Evolutionary conservation across 2,329 filamentous ascomycete species (phyloP).

Genomic region (Neocatenulostroma microsporum): DNA sequence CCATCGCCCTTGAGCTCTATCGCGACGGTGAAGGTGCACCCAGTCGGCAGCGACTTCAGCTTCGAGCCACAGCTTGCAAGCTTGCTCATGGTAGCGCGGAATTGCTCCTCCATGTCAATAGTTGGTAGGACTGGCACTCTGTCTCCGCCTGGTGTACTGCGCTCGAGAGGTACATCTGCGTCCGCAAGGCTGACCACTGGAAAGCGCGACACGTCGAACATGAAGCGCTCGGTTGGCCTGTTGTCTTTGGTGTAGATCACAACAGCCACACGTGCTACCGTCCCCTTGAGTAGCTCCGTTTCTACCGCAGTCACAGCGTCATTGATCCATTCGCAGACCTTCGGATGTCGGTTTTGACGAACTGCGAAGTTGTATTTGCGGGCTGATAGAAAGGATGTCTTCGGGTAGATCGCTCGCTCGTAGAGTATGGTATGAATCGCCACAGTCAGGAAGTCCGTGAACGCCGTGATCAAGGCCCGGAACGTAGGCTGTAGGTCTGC

Average conservation of each 20-base stretch:
- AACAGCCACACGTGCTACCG: constrained; percentile 48
- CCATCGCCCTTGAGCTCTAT: constrained; percentile 61
- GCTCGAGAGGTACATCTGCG: constrained; percentile 45
- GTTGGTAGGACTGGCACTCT: constrained; percentile 20
- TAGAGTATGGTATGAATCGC: constrained; percentile 80
- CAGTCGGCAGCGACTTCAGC: constrained; percentile 51
- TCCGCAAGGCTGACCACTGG: constrained; percentile 43
- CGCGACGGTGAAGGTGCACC: constrained; percentile 68
- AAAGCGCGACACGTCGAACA: constrained; percentile 53
- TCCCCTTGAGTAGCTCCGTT: constrained; percentile 57
- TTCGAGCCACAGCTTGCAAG: constrained; percentile 54
- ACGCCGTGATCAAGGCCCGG: constrained; percentile 57
- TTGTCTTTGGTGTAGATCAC: constrained; percentile 48
- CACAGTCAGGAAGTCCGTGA: constrained; percentile 72
- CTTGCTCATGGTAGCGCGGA: constrained; percentile 58
- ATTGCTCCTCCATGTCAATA: constrained; percentile 61
- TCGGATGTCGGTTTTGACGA: constrained; percentile 76
- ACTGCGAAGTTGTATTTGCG: constrained; percentile 78
- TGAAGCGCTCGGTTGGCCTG: constrained; percentile 52
- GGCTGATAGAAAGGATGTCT: constrained; percentile 66
- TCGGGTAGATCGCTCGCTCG: constrained; percentile 72
- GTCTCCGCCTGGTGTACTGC: constrained; percentile 19
- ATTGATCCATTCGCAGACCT: constrained; percentile 76
- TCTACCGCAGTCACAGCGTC: constrained; percentile 69
- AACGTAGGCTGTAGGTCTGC: constrained; percentile 30